A percentile compares a stretch with the other conserved stretches of the same genome.
phyloP scores from a whole-genome alignment of 352 stramenopile species.

The Globisporangium camurandrum region DNA sequence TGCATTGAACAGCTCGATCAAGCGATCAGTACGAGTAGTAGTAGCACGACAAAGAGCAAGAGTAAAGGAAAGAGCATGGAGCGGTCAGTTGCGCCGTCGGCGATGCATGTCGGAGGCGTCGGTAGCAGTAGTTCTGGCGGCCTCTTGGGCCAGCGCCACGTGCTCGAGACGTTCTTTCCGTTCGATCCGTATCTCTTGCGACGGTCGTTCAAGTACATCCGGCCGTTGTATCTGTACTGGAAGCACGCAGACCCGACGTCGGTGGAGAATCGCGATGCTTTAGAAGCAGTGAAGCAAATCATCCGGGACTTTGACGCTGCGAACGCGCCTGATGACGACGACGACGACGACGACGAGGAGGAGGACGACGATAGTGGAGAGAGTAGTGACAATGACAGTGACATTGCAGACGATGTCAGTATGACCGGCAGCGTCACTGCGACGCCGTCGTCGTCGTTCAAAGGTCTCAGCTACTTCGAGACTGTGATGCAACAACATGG shows the following conservation, averaged over 20 bases:
- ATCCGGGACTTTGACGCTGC: constrained; percentile 51
- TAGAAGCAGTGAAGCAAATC: constrained; percentile 55
- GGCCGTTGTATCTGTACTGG: constrained; percentile 93
- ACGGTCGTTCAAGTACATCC: constrained; percentile 90
- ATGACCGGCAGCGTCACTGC: constrained; percentile 39
- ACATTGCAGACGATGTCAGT: constrained; percentile 30
- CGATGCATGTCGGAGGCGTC: constrained; percentile 5
- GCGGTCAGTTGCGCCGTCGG: constrained; percentile 40
- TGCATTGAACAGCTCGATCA: constrained; percentile 71
- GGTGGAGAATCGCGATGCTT: constrained; percentile 53
- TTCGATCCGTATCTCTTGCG: constrained; percentile 96
- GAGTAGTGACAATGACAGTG: constrained; percentile 14
- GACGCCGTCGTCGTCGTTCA: constrained; percentile 27
- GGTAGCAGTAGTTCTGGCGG: constrained; percentile 9
- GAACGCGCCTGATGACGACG: constrained; percentile 29
- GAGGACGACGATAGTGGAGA: constrained; percentile 37
- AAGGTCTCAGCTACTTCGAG: constrained; percentile 43
- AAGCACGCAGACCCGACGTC: constrained; percentile 80
- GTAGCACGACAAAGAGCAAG: constrained; percentile 12
- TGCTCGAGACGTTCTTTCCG: constrained; percentile 91
- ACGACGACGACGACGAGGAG: constrained; percentile 27
- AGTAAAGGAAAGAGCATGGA: constrained; percentile 57
- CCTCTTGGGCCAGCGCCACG: constrained; percentile 46
- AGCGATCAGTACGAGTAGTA: constrained; percentile 32
- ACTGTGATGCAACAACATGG: constrained; percentile 16